Percentiles rank a stretch among this genome's conserved stretches.
Conservation (phyloP, 768 basidiomycete species). For the Termitomyces sp. region DNA sequence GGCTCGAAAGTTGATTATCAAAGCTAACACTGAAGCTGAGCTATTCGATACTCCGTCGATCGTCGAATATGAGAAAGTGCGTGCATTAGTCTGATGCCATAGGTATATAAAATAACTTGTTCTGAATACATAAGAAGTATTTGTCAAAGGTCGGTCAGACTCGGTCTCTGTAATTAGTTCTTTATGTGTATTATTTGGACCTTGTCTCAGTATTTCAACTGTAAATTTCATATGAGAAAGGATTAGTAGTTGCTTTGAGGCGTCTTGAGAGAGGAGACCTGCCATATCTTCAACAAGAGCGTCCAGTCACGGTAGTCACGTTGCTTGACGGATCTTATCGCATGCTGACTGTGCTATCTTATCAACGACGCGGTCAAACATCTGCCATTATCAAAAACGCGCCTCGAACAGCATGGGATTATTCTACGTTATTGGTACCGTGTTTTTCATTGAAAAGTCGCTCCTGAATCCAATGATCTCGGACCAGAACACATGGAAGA, state of each 20-base stretch:
- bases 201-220: not conserved
- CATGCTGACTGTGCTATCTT: not conserved
- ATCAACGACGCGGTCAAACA: not conserved
- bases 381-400: not conserved
- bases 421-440: conserved; percentile 53
- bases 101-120: no score
- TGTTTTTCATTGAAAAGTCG: not conserved
- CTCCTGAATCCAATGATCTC: conserved; percentile 7
- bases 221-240: no score
- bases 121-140: not conserved
- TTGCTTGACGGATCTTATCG: not conserved
- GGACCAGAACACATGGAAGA: conserved; percentile 89
- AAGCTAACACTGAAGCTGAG: no score
- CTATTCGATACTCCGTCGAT: no score
- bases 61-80: no score
- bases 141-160: not conserved
- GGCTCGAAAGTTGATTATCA: no score
- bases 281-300: not conserved
- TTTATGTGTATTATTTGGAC: not conserved
- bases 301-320: no score
- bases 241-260: no score
- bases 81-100: no score
- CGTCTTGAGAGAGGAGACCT: no score
- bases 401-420: conserved; percentile 29
- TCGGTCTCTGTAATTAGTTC: not conserved